These are phyloP conservation scores for Trichoderma lentiforme DNA, from an alignment of 2,329 filamentous ascomycete species.

Conservation along the genomic window DNA sequence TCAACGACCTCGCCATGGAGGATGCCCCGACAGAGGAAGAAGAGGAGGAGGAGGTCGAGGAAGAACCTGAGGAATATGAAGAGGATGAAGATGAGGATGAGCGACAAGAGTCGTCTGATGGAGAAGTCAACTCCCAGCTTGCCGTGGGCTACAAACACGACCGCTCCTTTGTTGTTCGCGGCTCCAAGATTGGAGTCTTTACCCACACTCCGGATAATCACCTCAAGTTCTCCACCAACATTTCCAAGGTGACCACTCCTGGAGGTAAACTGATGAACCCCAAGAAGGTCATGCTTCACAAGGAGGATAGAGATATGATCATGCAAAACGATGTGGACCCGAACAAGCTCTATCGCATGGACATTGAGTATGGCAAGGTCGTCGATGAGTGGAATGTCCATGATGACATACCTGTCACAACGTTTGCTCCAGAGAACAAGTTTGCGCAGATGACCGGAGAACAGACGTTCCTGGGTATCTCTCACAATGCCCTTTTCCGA, in stretches of 20 bases:
- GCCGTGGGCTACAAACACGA: slow-evolving; percentile 97
- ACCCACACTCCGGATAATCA: slow-evolving; percentile 92
- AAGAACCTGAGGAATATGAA: slow-evolving; percentile 65
- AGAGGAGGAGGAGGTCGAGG: slow-evolving; percentile 38
- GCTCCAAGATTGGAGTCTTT: slow-evolving; percentile 98
- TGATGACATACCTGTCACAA: slow-evolving; percentile 89
- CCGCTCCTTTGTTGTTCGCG: slow-evolving; percentile 92
- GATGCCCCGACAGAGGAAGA: slow-evolving; percentile 54
- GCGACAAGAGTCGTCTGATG: slow-evolving; percentile 70
- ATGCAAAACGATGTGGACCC: slow-evolving; percentile 79
- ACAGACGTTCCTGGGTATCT: slow-evolving; percentile 92
- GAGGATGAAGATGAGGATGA: slow-evolving; percentile 71
- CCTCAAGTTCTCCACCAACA: slow-evolving; percentile 93
- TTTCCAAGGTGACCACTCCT: slow-evolving; percentile 90
- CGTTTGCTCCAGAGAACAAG: slow-evolving; percentile 94
- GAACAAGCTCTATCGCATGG: slow-evolving; percentile 94
- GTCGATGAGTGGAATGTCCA: slow-evolving; percentile 99
- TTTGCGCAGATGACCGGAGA: slow-evolving; percentile 96
- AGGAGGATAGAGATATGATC: slow-evolving; percentile 85
- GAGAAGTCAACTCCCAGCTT: slow-evolving; percentile 86
- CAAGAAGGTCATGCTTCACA: slow-evolving; percentile 95
- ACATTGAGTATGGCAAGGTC: slow-evolving; percentile 94
- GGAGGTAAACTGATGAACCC: slow-evolving; percentile 85
- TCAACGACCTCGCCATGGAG: slow-evolving; percentile 91
- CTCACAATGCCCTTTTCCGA: slow-evolving; percentile 87